Evolutionary conservation across 768 basidiomycete genomes (phyloP), one percentile per base, ranked within the genome.

Genomic region (Psilocybe sp.): DNA sequence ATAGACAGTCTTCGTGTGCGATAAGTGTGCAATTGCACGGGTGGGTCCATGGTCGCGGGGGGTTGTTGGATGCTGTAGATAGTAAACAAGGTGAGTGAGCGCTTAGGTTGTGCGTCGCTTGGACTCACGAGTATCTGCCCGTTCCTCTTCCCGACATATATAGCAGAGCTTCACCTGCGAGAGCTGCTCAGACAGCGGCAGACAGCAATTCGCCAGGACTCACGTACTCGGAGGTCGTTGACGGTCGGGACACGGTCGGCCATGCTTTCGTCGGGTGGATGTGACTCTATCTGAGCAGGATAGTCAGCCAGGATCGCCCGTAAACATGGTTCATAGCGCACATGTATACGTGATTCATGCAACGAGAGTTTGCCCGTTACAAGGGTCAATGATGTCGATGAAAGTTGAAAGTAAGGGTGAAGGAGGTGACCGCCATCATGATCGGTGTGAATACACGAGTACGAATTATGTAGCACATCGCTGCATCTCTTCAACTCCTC

Each of bases 21-120:
- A 92, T 71, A 35, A 92, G 77, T 0, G 89, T 89, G 60, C 89
- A 92, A 41, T 70, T 81, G 65, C 89, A 92, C 2, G 89, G 89
- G 57, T 92, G 89, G 0, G 82, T 83, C 88, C 89, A 92, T 47
- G 70, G 64, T 33, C 76, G 70, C 11, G 80, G 77, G 5, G 80
- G 79, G 10, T 72, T 65, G 38, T 74, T 75, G 39, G 70, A 71
- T 35, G 64, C 76, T 81, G 38, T 34, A 28, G 45, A 47, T 33
- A 15, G 10, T 47, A 49, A 16, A 31, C 32, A 18, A 9, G 14
- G 4, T 8, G 20, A 33, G 45, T 40, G 36, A 32, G 10, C 31
- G 14, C 16, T 16, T 32, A 39, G 38, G 34, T 14, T 12, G 35
- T 23, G 36, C 15, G 34, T 14, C 11, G 16, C 15, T 9, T 38